Evolutionary conservation across 169 alveolate genomes (phyloP).

Genomic region (Cryptosporidium meleagridis): DNA sequence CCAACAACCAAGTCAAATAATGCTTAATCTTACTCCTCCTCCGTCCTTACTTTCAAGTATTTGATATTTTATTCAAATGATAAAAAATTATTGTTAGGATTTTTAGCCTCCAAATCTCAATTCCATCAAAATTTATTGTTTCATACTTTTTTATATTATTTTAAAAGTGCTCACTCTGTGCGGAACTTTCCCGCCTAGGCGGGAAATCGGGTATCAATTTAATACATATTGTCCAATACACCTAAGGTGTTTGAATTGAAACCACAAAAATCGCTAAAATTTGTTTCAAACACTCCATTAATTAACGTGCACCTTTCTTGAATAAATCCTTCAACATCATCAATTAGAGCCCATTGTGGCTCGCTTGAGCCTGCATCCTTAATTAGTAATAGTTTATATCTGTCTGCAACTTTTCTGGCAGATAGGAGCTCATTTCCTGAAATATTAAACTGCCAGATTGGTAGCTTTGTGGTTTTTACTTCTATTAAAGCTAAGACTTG

Average conservation of each 20-base stretch:
- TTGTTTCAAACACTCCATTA: constrained; percentile 40
- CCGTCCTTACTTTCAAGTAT: neutral
- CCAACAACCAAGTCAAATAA: neutral
- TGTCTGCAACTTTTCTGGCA: neutral
- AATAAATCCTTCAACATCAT: constrained; percentile 7
- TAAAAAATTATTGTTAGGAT: neutral
- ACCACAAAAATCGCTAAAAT: neutral
- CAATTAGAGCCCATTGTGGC: constrained; percentile 49
- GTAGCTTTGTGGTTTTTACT: constrained; percentile 63
- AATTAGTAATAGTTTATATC: constrained; percentile 29
- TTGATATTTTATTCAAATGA: neutral
- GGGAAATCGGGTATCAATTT: constrained; percentile 40
- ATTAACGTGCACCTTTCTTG: constrained; percentile 2
- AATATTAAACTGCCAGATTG: constrained; percentile 71
- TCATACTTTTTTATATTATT: neutral
- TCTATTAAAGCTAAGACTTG: constrained; percentile 56
- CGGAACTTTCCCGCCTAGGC: constrained; percentile 23
- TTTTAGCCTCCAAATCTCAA: neutral
- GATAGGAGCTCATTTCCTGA: constrained; percentile 33
- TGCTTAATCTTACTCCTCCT: neutral
- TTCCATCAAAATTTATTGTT: neutral
- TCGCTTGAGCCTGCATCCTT: constrained; percentile 70
- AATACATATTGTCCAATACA: neutral
- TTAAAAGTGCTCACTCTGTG: constrained; percentile 27
- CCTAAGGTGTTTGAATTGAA: neutral